Conservation (phyloP, 164 flowering plant species). For the Amborella trichopoda region DNA sequence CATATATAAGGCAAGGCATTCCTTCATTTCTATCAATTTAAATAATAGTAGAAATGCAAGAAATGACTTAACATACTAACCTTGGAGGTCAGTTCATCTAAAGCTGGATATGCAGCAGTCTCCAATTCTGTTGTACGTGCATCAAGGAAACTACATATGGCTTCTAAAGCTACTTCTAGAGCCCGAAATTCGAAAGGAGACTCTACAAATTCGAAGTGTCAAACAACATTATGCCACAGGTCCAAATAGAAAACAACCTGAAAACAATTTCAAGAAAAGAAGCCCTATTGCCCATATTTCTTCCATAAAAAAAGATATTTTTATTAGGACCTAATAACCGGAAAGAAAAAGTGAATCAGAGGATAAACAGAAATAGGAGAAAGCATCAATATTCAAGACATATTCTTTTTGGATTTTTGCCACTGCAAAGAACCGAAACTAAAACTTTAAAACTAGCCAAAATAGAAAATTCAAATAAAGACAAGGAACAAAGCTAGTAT, state of each 20-base stretch:
- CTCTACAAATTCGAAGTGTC: slow-evolving; percentile 31
- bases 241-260: not conserved
- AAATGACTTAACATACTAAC: slow-evolving; percentile 19
- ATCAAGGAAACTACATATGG: slow-evolving; percentile 84
- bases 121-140: slow-evolving; percentile 88
- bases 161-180: slow-evolving; percentile 88
- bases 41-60: not conserved
- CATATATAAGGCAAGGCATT: not conserved
- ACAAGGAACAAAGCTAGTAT: too few species aligned
- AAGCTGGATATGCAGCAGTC: slow-evolving; percentile 87
- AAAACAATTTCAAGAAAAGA: not conserved
- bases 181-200: slow-evolving; percentile 97
- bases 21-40: too few species aligned
- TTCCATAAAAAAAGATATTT: too few species aligned
- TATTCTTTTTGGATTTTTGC: too few species aligned
- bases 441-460: too few species aligned
- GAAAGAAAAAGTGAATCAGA: not conserved
- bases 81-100: slow-evolving; percentile 90
- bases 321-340: too few species aligned
- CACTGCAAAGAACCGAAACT: too few species aligned
- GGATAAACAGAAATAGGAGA: not conserved
- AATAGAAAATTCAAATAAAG: too few species aligned
- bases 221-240: not conserved
- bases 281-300: not conserved
- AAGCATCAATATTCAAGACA: not conserved